Base-by-base conservation (phyloP, 768 basidiomycete genomes). In the Trametopsis cervina region DNA sequence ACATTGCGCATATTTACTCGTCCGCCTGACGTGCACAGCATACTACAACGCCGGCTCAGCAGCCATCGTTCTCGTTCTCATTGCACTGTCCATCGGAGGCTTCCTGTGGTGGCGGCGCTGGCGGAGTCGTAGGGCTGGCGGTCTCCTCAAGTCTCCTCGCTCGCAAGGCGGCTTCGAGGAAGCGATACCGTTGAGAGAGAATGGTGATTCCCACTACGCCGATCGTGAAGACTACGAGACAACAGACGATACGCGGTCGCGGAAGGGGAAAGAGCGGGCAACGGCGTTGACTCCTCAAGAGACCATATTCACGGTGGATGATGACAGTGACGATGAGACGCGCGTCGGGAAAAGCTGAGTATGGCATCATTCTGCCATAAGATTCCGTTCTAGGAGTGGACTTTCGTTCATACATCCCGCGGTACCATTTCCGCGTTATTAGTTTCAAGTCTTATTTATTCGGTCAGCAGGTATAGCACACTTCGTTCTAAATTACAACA, bases 21-120 rank as follows among this genome's bases (percentile, higher is more conserved):
- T 44, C 35, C 18, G 4, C 2, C 17, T 37, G 11, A 20, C 12
- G 29, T 33, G n/a, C n/a, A 24, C 41, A 91, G 93, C 90, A n/a
- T 94, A 93, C 63, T 96, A 94, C 63, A 95, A 95, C 51, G 86
- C 90, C 26, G 91, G 89, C 10, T 92, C 91, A 0, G 88, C 85
- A 1, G 82, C 85, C 2, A 69, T 93, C n/a, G 81, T 95, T 20
- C 74, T 97, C 35, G 60, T 94, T 2, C 65, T 96, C 46, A 75
- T 94, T 49, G 71, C 78, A 27, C 59, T 79, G 17, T 74, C 73
- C 13, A 77, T 93, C 44, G 89, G 81, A 0, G 65, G 76, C 9
- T 90, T 87, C 65, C 70, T 95, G 47, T 97, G 86, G 82, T 89
- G 79, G 66, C 82, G 89, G 35, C 58, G 75, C 15, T 73, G 83